Evolutionary conservation across 306 rosid species (phyloP), one percentile per base, ranked within the genome.

Genomic region (Glycine soja): DNA sequence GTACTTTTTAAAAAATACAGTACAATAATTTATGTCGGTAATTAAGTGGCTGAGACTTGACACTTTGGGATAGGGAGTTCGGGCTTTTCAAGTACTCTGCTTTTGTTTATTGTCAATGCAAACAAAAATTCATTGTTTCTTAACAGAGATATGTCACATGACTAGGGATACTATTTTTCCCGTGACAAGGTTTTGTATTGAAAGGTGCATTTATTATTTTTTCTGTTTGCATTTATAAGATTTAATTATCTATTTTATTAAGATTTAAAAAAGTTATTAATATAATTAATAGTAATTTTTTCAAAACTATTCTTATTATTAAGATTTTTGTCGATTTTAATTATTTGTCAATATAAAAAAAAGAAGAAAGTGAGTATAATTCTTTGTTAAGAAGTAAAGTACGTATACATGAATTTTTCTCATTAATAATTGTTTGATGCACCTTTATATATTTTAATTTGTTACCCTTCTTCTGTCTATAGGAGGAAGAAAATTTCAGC

Each of bases 401-500:
- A 24, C 2, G 30, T 24, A 46, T 42, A 15, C n/a, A 15, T 68
- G 38, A 2, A 47, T 19, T 70, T 46, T 47, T 11, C 57, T 24
- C 36, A 5, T 18, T 45, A 43, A 46, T 45, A 42, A 58, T 18
- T 3, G 16, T 32, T 8, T 73, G 52, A 38, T 15, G 36, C 16
- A 3, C 13, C 34, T 57, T 56, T 6, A 8, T 19, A 2, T 54
- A 54, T 38, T 24, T 4, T 54, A 54, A 54, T 38, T 10, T 74
- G 56, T 56, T 56, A 16, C 6, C 11, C 40, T 51, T 57, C 7
- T 58, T 18, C 7, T 58, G 7, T 63, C 2, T 30, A 42, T 64
- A 93, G 97, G 94, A 16, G 97, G 97, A 0, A 81, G 86, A 74
- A 93, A 82, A 76, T 91, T 87, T 38, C 91, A 87, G 83, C 83